Base-by-base conservation (phyloP, 2,329 filamentous ascomycete species). In the Hymenoscyphus salicellus region DNA sequence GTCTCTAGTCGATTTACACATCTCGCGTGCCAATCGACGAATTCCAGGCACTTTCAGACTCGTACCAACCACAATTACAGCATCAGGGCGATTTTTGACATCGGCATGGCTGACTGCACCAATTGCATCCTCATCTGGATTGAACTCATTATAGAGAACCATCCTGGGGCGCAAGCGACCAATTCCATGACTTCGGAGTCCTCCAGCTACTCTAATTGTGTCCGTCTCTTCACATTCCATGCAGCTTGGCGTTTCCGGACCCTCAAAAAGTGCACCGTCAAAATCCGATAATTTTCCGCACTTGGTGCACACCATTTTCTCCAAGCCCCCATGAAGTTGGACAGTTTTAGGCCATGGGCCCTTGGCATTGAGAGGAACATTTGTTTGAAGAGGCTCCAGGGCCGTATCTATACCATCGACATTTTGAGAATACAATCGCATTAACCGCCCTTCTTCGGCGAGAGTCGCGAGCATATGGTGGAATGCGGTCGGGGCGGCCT, bases 221-320 rank as follows among this genome's bases (percentile, higher is more conserved):
- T 99, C 94, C 64, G 87, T 86, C 67, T 85, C 86, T 61, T 87
- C 84, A 76, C 95, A 99, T 58, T 84, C 83, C 11, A 81, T 80
- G 77, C 95, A 99, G 10, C 89, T 83, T 30, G 95, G 95, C 4
- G 95, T 87, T 68, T 92, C 86, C 5, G 93, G 90, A 1, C 94
- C 92, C 63, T 91, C 84, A 76, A 99, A 99, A 55, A 96, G 81
- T 7, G 87, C 84, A 8, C 88, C 84, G 68, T 97, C 83, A 72
- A 99, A 93, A 60, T 89, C 84, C 55, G 86, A 85, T 8, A 97
- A 82, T 65, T 90, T 82, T 70, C 87, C 86, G 77, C 95, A 99
- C 77, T 98, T 98, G 55, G 92, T 92, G 78, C 95, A 99, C 17
- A 96, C 90, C 94, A 98, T 98, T 76, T 97, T 95, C 72, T 93